Base-by-base conservation (phyloP, 148 eudicot species). In the Nepenthes mirabilis region DNA sequence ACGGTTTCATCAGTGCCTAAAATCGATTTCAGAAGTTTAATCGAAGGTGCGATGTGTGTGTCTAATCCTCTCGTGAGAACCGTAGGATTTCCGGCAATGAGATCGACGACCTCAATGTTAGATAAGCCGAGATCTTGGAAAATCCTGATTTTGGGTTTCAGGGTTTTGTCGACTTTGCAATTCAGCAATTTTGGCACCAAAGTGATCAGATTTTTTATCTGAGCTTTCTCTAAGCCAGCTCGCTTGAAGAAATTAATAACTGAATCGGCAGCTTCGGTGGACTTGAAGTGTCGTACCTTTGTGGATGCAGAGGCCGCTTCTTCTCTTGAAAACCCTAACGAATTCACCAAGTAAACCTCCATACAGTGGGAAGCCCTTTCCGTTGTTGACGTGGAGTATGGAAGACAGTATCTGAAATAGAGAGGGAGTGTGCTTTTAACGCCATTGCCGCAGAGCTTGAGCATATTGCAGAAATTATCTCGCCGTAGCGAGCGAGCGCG, bases 131-230 rank as follows among this genome's bases (percentile, higher is more conserved):
- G 54, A 5, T 60, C 64, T 10, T 37, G 54, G 9, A 68, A 55
- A 52, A 43, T 32, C 71, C 59, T 60, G 51, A 68, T 2, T 43
- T 68, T 60, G 45, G 71, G 71, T 23, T 53, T 55, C 36, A 68
- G 65, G 65, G 65, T 60, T 68, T 54, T 36, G 50, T 60, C 43
- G 2, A 61, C 53, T 5, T 52, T 43, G 45, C 3, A 11, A 37
- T n/a, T n/a, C 1, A 68, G 56, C 32, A 68, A 10, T 12, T 10
- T 34, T 2, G 71, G 65, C 3, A 33, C 14, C 2, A 5, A 3
- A 12, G 52, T 36, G 4, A 60, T 34, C 34, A 60, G 2, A 2
- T 53, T 36, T 47, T 56, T 60, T 53, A 68, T 45, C 58, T 68
- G 65, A 1, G 47, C 12, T 9, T n/a, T 47, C 33, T 51, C 37